Evolutionary conservation across 257 asterid genomes (phyloP), one percentile per base, ranked within the genome.

Genomic region (Cynanchum wilfordii): DNA sequence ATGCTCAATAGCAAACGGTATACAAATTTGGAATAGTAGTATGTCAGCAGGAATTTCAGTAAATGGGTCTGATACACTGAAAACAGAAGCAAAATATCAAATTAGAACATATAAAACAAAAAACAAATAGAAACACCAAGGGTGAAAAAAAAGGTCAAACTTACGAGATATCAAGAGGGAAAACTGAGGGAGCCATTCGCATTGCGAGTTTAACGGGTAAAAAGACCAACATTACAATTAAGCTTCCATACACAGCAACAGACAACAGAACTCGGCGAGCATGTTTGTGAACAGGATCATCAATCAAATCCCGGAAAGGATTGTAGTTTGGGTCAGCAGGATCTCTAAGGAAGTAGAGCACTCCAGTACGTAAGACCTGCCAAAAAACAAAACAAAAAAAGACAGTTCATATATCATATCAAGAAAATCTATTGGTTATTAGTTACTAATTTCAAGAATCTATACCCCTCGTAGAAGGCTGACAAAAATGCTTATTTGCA

Each of bases 241-340:
- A 84, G 82, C 99, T 94, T 74, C 99, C 99, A 70, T 91, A 94
- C 44, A 94, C 99, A 70, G 92, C 92, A 57, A 94, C 97, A 58
- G 99, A 94, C 76, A 94, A 75, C 85, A 94, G 75, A 82, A 94
- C 98, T 76, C 99, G 89, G 70, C 99, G 98, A 74, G 99, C 98
- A 84, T 94, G 99, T 85, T 94, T 94, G 87, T 94, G 99, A 68
- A 94, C 97, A 78, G 99, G 99, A 83, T 94, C 99, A 80, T 94
- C 98, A 73, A 94, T 94, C 79, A 94, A 84, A 82, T 94, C 99
- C 73, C 99, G 96, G 82, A 94, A 94, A 19, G 99, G 99, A 78
- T 94, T 94, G 86, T 94, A 94, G 81, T 94, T 94, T 45, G 99
- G 99, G 85, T 94, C 99, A 13, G 98, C 99, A 49, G 99, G 99